Evolutionary conservation across 2,329 filamentous ascomycete species (phyloP), one percentile per base, ranked within the genome.

Genomic region (Sporothrix pseudoabietina): DNA sequence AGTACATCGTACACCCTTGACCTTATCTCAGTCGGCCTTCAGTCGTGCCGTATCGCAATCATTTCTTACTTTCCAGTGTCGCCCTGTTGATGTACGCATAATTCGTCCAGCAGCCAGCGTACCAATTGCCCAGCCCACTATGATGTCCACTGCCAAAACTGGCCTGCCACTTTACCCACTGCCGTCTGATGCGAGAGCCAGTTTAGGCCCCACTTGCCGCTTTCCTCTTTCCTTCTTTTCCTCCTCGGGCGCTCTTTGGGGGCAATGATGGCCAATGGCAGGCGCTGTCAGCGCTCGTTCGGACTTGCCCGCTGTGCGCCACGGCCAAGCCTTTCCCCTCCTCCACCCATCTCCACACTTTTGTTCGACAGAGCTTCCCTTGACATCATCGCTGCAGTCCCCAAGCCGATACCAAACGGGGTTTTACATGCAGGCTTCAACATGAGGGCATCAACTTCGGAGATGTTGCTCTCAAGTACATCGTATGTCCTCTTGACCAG

Each of bases 291-390:
- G 22, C 39, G 7, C 39, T 47, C 39, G 22, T 47, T 30, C 61
- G 61, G 61, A 66, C 61, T 66, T 66, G 61, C 39, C 61, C 61
- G 61, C 39, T 66, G 61, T 47, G n/a, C 61, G 61, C 61, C 61
- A 66, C 47, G 61, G 61, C 61, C 39, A 66, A 47, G 39, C 39
- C 61, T 47, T 66, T n/a, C 26, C 26, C 26, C 26, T 26, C 26
- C 26, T 26, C 44, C 30, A 30, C 35, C 30, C 7, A 59, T 35
- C 26, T 35, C 55, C 55, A 59, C 55, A 39, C 30, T 35, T 59
- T 32, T 19, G 12, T 47, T 30, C 12, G 6, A 41, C 1, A 66
- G 14, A 39, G 39, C 22, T 26, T 35, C 32, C 22, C 52, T 61
- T 35, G 12, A 35, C 44, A 68, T 32, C 65, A 68, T 52, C 26